Conservation (phyloP, 176 grass and related monocot genomes). For the Coix lacrymajobi region DNA sequence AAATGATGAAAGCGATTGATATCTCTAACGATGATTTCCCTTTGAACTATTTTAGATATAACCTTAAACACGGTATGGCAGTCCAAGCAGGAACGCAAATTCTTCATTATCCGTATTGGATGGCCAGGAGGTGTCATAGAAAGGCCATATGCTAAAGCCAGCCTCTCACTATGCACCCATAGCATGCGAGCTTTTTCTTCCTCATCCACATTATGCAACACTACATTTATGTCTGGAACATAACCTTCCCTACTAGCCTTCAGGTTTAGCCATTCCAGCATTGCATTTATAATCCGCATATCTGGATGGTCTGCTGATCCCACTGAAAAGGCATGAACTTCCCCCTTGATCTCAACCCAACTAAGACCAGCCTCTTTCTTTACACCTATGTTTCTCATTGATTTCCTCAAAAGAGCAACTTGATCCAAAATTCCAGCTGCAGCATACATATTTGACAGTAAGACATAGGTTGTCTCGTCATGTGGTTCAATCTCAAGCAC, state of each 20-base stretch:
- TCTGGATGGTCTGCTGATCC: slow-evolving; percentile 44
- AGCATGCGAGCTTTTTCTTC: slow-evolving; percentile 45
- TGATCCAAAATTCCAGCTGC: slow-evolving; percentile 47
- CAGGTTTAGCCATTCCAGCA: slow-evolving; percentile 44
- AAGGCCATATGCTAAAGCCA: slow-evolving; percentile 59
- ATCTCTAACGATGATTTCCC: slow-evolving; percentile 41
- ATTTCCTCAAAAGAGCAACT: slow-evolving; percentile 48
- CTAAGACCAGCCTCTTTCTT: slow-evolving; percentile 46
- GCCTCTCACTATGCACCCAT: slow-evolving; percentile 47
- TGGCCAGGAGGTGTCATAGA: slow-evolving; percentile 23
- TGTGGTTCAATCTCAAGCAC: slow-evolving; percentile 47
- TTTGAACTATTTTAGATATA: slow-evolving; percentile 37
- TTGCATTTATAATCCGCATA: slow-evolving; percentile 49
- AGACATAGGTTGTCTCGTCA: slow-evolving; percentile 45
- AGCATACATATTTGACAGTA: slow-evolving; percentile 56
- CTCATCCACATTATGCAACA: slow-evolving; percentile 41
- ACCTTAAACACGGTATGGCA: slow-evolving; percentile 44
- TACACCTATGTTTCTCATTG: slow-evolving; percentile 49
- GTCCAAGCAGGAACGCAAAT: slow-evolving; percentile 47
- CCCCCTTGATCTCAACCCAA: slow-evolving; percentile 52
- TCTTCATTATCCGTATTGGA: slow-evolving; percentile 51
- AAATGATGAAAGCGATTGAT: slow-evolving; percentile 55
- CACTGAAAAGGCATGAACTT: slow-evolving; percentile 42
- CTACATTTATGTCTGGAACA: slow-evolving; percentile 38
- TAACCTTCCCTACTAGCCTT: slow-evolving; percentile 27